These are phyloP conservation scores for Blumeria hordei DNA, from an alignment of 2,329 filamentous ascomycete species.

Conservation along the genomic window DNA sequence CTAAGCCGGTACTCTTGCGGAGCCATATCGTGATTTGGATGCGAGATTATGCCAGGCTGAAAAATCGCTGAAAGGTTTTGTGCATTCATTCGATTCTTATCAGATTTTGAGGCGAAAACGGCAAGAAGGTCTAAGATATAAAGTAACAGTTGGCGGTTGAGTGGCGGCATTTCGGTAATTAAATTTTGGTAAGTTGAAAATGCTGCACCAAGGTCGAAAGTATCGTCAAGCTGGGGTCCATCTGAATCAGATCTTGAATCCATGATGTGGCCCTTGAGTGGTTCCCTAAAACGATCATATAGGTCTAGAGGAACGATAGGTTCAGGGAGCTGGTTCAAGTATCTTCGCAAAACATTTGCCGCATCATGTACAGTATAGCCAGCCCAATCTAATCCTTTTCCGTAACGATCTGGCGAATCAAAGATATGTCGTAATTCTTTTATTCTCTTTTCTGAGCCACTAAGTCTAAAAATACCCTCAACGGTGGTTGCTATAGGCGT, in stretches of 20 bases:
- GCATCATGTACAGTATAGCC: constrained; percentile 97
- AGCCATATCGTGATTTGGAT: constrained; percentile 85
- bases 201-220: constrained; percentile 49
- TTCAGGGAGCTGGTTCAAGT: constrained; percentile 88
- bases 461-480: constrained; percentile 89
- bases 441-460: constrained; percentile 91
- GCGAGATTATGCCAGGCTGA: constrained; percentile 85
- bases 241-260: constrained; percentile 49
- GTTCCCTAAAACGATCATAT: constrained; percentile 76
- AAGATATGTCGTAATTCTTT: constrained; percentile 86
- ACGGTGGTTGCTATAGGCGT: constrained; percentile 55
- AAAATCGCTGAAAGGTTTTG: constrained; percentile 92
- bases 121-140: constrained; percentile 92
- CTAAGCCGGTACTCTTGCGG: constrained; percentile 84
- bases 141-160: constrained; percentile 80
- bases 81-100: constrained; percentile 91
- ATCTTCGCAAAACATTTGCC: constrained; percentile 82
- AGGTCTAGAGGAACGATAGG: constrained; percentile 87
- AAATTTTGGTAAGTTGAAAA: constrained; percentile 69
- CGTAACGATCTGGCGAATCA: constrained; percentile 84
- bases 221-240: constrained; percentile 43
- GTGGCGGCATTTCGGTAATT: constrained; percentile 75
- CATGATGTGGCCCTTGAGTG: constrained; percentile 40
- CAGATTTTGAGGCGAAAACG: constrained; percentile 90
- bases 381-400: constrained; percentile 89